Conservation (phyloP, 208 protist genomes). For the Leishmania mexicana region DNA sequence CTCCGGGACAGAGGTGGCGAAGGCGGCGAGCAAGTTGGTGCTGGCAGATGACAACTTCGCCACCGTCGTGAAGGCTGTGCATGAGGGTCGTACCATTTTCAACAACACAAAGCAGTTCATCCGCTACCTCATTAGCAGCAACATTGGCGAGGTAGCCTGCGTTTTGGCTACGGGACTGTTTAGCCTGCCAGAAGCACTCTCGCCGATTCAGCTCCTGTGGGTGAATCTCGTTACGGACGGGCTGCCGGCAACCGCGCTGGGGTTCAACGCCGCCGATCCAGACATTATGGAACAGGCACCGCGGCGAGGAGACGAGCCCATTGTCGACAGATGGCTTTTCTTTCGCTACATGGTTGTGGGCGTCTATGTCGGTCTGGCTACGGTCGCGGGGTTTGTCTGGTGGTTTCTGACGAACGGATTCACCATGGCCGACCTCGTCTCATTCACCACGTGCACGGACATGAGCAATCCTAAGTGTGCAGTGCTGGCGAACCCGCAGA, state of each 20-base stretch:
- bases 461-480: slow-evolving; percentile 56
- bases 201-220: slow-evolving; percentile 98
- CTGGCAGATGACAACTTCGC: slow-evolving; percentile 97
- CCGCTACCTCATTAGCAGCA: slow-evolving; percentile 97
- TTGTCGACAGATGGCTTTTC: slow-evolving; percentile 88
- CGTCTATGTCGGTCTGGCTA: slow-evolving; percentile 84
- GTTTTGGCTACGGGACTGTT: slow-evolving; percentile 84
- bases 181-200: slow-evolving; percentile 93
- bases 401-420: slow-evolving; percentile 88
- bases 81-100: slow-evolving; percentile 96
- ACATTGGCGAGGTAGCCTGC: slow-evolving; percentile 96
- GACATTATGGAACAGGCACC: slow-evolving; percentile 93
- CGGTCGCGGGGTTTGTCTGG: slow-evolving; percentile 80
- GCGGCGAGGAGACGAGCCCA: slow-evolving; percentile 81
- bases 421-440: slow-evolving; percentile 61
- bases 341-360: slow-evolving; percentile 86
- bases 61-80: slow-evolving; percentile 96
- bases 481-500: slow-evolving; percentile 59
- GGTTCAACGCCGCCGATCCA: slow-evolving; percentile 90
- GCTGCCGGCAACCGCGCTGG: slow-evolving; percentile 96
- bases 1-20: slow-evolving; percentile 97
- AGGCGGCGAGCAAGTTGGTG: slow-evolving; percentile 97
- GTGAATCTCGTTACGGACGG: slow-evolving; percentile 99
- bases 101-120: slow-evolving; percentile 98
- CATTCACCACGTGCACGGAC: slow-evolving; percentile 57